Percentiles rank a stretch among this genome's conserved stretches.
Conservation (phyloP, 371 early-diverging fungal species). For the Smittium culicis region DNA sequence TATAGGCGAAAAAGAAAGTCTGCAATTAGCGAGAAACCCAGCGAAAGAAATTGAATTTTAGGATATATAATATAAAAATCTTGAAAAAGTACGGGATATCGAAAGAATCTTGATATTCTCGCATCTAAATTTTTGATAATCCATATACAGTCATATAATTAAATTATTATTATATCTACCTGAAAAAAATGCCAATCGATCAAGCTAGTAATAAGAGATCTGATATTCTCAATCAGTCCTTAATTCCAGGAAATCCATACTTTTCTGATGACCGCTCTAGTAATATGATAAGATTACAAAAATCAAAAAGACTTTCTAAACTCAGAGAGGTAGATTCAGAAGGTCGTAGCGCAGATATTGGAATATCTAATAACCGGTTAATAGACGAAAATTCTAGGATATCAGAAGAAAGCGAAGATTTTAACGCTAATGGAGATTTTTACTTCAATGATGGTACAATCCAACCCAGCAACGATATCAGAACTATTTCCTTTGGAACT, state of each 20-base stretch:
- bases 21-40: no score
- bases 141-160: neutral
- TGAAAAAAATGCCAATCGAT: neutral
- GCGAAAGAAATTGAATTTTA: no score
- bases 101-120: neutral
- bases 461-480: neutral
- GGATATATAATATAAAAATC: neutral
- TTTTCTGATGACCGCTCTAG: neutral
- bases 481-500: neutral
- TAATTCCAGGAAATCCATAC: neutral
- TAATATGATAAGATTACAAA: constrained; percentile 9
- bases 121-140: neutral
- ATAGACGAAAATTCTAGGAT: neutral
- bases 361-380: neutral
- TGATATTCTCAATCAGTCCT: neutral
- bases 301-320: constrained; percentile 9
- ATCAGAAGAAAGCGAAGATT: constrained; percentile 9
- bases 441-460: constrained; percentile 6
- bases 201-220: neutral
- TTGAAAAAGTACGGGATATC: neutral
- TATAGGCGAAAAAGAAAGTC: no score
- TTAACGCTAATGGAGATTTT: constrained; percentile 1
- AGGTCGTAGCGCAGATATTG: neutral
- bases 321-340: constrained; percentile 3
- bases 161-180: neutral